Evolutionary conservation across 306 rosid genomes (phyloP), one percentile per base, ranked within the genome.

Genomic region (Rosa rugosa): DNA sequence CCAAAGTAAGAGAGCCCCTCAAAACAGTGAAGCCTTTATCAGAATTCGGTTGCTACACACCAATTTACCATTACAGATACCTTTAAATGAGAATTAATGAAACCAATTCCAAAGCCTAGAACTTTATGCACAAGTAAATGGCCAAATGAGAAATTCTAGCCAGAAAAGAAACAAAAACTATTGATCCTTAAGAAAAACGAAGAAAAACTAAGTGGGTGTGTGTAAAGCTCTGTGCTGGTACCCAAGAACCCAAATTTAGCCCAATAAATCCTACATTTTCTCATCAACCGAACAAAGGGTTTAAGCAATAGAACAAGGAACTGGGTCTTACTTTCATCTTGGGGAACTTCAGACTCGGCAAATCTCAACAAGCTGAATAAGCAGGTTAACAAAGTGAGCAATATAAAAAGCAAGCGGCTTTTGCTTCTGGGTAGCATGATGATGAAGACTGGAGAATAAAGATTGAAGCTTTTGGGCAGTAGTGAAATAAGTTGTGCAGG

Each of bases 271-370:
- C 56, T 22, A 49, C 25, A 53, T 38, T 17, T 50, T 27, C 31
- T 8, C 20, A 47, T 0, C 53, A 31, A 2, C n/a, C 36, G 8
- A 79, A 49, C 54, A 8, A 20, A 65, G 65, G 5, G 11, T 11
- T 10, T 11, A 73, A 41, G 49, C 59, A 65, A 80, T 1, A 14
- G 42, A 64, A 54, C 20, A 12, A n/a, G 54, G 5, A 23, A 67
- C 6, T 14, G 47, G 41, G 31, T 47, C 83, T 78, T 53, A 83
- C 96, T 90, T 82, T 93, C 96, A 64, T 88, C 82, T 49, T 88
- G 90, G 64, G 97, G 86, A 47, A 93, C 72, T 73, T 59, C 75
- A 11, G 92, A 80, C 63, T 83, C 90, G 2, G 82, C 86, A 83
- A 86, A 80, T 77, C 85, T 71, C 73, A 83, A 84, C 80, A 82